Conservation (phyloP, 768 basidiomycete genomes). For the Guyanaporus albipodus region DNA sequence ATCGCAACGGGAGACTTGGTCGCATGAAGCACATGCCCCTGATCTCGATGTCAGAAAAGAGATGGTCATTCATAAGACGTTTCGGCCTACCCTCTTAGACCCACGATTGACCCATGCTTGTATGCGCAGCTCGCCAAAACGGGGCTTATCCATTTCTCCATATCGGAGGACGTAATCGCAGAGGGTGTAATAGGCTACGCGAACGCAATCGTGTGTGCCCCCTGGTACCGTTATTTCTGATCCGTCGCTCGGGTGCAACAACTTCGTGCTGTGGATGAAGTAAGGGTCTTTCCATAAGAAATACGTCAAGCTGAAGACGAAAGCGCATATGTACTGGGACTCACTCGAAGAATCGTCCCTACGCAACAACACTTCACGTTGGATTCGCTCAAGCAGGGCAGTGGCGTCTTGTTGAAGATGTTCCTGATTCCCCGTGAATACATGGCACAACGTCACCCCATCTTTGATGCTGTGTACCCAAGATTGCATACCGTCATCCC, state of each 20-base stretch:
- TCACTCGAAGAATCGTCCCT: conserved; percentile 21
- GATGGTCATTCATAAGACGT: neutral
- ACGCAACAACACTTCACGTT: conserved; percentile 29
- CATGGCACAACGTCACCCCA: conserved; percentile 34
- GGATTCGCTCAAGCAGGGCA: conserved; percentile 37
- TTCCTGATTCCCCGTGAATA: conserved; percentile 48
- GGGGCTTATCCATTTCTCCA: conserved; percentile 31
- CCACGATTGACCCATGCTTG: conserved; percentile 44
- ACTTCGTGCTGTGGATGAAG: conserved; percentile 20
- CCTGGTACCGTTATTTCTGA: conserved; percentile 19
- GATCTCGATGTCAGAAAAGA: neutral
- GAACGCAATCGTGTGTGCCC: conserved; percentile 23
- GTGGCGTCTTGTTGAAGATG: conserved; percentile 39
- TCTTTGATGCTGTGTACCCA: conserved; percentile 21
- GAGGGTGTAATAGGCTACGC: conserved; percentile 26
- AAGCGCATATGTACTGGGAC: conserved; percentile 1
- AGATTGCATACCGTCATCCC: conserved; percentile 33
- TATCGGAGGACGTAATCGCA: conserved; percentile 31
- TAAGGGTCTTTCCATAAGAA: conserved; percentile 23
- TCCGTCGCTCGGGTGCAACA: conserved; percentile 11
- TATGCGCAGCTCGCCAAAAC: conserved; percentile 34
- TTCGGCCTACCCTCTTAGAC: conserved; percentile 30
- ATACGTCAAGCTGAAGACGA: conserved; percentile 2
- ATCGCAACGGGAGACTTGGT: conserved; percentile 18
- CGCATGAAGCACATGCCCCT: conserved; percentile 27